Conservation (phyloP, 768 basidiomycete genomes). For the Candolleomyces aberdarensis region DNA sequence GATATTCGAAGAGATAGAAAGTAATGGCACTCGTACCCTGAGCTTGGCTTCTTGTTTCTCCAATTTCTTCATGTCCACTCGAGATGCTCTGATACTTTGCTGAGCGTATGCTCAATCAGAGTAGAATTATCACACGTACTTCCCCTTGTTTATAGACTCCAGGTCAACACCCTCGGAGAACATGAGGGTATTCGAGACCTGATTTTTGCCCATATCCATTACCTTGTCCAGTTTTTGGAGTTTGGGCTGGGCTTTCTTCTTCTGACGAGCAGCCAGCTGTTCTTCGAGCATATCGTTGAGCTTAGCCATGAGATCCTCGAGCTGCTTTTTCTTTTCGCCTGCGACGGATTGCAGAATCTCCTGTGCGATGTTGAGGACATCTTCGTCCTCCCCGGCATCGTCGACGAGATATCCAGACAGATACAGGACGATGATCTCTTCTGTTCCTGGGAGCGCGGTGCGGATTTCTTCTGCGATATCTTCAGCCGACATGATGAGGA, state of each 20-base stretch:
- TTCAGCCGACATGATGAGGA: slow-evolving; percentile 54
- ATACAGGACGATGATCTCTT: slow-evolving; percentile 84
- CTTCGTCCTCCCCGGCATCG: slow-evolving; percentile 86
- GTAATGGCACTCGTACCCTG: slow-evolving; percentile 43
- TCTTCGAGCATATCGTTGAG: slow-evolving; percentile 65
- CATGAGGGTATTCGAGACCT: slow-evolving; percentile 77
- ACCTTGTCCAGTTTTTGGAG: slow-evolving; percentile 79
- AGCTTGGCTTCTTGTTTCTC: slow-evolving; percentile 98
- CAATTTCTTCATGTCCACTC: slow-evolving; percentile 92
- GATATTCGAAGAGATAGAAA: slow-evolving; percentile 2
- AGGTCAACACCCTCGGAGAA: slow-evolving; percentile 83
- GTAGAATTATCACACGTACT: slow-evolving; percentile 44
- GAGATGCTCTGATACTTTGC: slow-evolving; percentile 55
- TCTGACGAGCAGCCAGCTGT: slow-evolving; percentile 55
- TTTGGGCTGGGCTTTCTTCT: slow-evolving; percentile 59
- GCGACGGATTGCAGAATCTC: slow-evolving; percentile 77
- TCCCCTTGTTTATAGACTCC: slow-evolving; percentile 92
- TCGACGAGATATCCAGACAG: slow-evolving; percentile 86
- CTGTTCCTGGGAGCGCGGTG: slow-evolving; percentile 64
- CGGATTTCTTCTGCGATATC: slow-evolving; percentile 83
- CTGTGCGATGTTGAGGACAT: slow-evolving; percentile 74
- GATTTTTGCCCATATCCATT: slow-evolving; percentile 82
- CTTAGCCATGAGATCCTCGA: slow-evolving; percentile 65
- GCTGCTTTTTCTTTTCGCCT: slow-evolving; percentile 49
- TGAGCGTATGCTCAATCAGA: slow-evolving; percentile 14